Conservation (phyloP, 805 yeast species). For the Candida lessepsii region DNA sequence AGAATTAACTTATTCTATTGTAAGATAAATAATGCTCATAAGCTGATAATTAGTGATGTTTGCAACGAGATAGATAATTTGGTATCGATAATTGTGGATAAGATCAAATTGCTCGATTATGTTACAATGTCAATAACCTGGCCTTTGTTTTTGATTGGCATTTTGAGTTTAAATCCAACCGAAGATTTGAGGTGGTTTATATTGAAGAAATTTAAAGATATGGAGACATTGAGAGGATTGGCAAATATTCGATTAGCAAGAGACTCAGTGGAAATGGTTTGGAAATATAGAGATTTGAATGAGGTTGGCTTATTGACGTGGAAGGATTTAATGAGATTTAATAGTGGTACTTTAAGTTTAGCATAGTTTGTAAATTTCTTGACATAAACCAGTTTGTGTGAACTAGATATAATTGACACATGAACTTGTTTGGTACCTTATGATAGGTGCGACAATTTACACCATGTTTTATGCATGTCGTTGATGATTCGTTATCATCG, state of each 20-base stretch:
- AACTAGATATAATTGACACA: no score
- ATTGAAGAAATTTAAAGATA: constrained; percentile 26
- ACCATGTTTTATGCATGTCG: no score
- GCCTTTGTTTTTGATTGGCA: constrained; percentile 42
- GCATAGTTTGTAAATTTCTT: no score
- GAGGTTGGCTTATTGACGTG: constrained; percentile 21
- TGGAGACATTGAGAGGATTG: constrained; percentile 37
- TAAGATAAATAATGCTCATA: constrained; percentile 5
- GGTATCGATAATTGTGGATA: constrained; percentile 20
- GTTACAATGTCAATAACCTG: constrained; percentile 37
- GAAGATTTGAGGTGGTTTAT: constrained; percentile 42
- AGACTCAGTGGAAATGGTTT: constrained; percentile 31
- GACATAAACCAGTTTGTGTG: no score
- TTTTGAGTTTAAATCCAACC: constrained; percentile 23
- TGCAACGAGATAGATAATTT: constrained; percentile 22
- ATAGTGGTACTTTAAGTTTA: constrained; percentile 36
- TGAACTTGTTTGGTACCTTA: no score
- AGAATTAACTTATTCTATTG: constrained; percentile 25
- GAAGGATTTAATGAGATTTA: constrained; percentile 37
- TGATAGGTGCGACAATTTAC: no score
- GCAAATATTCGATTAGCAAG: constrained; percentile 39
- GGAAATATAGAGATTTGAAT: constrained; percentile 42
- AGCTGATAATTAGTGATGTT: constrained; percentile 14
- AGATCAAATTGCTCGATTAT: constrained; percentile 14
- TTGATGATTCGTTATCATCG: no score